Evolutionary conservation across 768 basidiomycete genomes (phyloP), one percentile per base, ranked within the genome.

Genomic region (Naematelia encephala): DNA sequence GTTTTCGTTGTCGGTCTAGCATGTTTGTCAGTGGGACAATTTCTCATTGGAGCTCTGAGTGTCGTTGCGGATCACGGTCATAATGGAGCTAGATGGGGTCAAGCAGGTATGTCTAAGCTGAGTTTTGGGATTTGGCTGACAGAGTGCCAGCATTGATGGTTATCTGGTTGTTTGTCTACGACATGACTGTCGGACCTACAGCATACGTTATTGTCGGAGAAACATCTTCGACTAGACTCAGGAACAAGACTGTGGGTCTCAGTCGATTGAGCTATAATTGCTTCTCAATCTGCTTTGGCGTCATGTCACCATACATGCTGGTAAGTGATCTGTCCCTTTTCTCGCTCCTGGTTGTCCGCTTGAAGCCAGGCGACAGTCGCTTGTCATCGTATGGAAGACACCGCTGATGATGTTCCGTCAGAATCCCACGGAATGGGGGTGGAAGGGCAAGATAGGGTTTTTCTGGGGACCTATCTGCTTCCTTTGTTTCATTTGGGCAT

Each of bases 211-310:
- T 75, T 42, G 67, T 71, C 23, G 61, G 62, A 30, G 73, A 73
- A 54, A 62, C 66, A 4, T 59, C 62, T 3, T 67, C 69, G 0
- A 70, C 71, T 14, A 63, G 71, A 49, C 55, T 73, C 10, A 56
- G 71, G 34, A 61, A 69, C 56, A 75, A 75, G 64, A 73, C 73
- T 19, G 63, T 72, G 59, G 67, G 52, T 34, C 61, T 75, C 22
- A 60, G 67, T 2, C 60, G 68, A 44, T 61, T 56, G 14, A 22
- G 54, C 19, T 70, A 69, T 25, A 54, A 56, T 26, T 29, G 46
- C 42, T 61, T 56, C 22, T 49, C 44, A 5, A 45, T 61, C n/a
- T 22, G 19, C 26, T 61, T 61, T 22, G 60, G 60, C 28, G 56
- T 57, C 21, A 12, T 73, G 22, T 69, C 51, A 44, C 72, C 72